Base-by-base conservation (phyloP, 208 protist species). In the Trypanosoma vivax region DNA sequence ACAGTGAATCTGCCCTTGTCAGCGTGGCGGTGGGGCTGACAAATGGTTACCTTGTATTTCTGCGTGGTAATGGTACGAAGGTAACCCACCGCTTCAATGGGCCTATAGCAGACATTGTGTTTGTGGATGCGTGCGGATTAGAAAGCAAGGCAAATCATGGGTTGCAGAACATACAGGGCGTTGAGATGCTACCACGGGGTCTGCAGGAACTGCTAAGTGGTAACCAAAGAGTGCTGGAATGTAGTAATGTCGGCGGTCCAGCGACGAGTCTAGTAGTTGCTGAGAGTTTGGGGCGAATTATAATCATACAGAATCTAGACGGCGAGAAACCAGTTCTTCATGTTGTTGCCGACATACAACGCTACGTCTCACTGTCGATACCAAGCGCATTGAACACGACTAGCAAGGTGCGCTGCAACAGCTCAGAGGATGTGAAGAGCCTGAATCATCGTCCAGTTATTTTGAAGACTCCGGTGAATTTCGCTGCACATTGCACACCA, bases 61-160 rank as follows among this genome's bases (percentile, higher is more conserved):
- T 92, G 6, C 40, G 52, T 18, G 21, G 18, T 1, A 51, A 59
- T 23, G 53, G 63, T 18, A 37, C 30, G 11, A 67, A 63, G 14
- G 39, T 73, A 7, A 61, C 73, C 16, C 64, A 70, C 13, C 79
- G 73, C 3, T 66, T 83, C 19, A 65, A 70, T 14, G 85, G 85
- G 5, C 85, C 85, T 10, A 73, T 93, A 42, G 70, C 73, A 5
- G 85, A 93, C 58, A 27, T 77, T 10, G 50, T 60, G 9, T 90
- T 93, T 66, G 73, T 79, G 18, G 51, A 62, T 46, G 79, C 6
- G 16, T 21, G 10, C 39, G 39, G 23, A n/a, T n/a, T n/a, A n/a
- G n/a, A n/a, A n/a, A n/a, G n/a, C n/a, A n/a, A n/a, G n/a, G n/a
- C n/a, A n/a, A n/a, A n/a, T n/a, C n/a, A n/a, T n/a, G n/a, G n/a